Evolutionary conservation across 2,329 filamentous ascomycete genomes (phyloP), one percentile per base, ranked within the genome.

Genomic region (Tolypocladium inflatum): DNA sequence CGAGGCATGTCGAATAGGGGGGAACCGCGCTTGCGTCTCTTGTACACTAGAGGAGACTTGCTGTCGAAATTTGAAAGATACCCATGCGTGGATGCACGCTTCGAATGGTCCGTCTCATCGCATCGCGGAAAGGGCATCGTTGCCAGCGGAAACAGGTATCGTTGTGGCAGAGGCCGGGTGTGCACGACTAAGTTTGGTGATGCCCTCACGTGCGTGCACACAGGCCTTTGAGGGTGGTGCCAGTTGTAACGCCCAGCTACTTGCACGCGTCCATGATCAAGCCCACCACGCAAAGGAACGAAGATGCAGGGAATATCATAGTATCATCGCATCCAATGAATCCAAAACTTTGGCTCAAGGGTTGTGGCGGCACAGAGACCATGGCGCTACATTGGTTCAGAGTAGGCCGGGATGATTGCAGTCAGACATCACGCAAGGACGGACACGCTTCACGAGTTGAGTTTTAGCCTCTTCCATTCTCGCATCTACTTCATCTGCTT

Each of bases 401-500:
- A 23, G 23, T 50, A 50, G 15, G 23, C 15, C 30, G 13, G 3
- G 6, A 11, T n/a, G 15, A 17, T 19, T 19, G 35, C 11, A 13
- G 33, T 13, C 4, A 10, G 2, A 33, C 30, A 37, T 51, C 48
- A 37, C 48, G 9, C 9, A 10, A 9, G n/a, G n/a, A n/a, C n/a
- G 19, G 5, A 9, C 10, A 35, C 17, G 13, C 19, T 21, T 35
- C 17, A n/a, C 3, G 1, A 4, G 4, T 19, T 11, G 2, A 4
- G 4, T 19, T 15, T 35, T 37, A 51, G 19, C 30, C 33, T 21
- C 48, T 35, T 45, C 56, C 61, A 67, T 71, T 67, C 59, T 68
- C 66, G 64, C 65, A 67, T 75, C 70, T 72, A 72, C 68, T 68
- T 75, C 69, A 65, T 74, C 70, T 66, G 69, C 69, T 64, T 74